Percentiles rank a stretch among this genome's conserved stretches.
phyloP scores from a whole-genome alignment of 176 grass and related monocot genomes.

The Urochloa ruziziensis region DNA sequence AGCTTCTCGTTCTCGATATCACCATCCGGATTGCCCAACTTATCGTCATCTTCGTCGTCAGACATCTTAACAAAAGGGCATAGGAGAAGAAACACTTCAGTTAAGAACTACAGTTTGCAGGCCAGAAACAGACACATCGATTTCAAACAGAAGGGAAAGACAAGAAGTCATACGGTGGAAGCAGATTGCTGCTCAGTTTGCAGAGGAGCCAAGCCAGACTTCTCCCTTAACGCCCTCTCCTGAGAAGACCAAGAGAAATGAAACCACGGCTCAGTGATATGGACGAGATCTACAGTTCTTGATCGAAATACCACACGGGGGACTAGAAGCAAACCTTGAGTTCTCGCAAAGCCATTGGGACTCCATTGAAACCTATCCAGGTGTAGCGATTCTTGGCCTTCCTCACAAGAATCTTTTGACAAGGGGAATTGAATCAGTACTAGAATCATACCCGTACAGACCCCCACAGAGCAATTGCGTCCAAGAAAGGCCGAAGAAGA shows the following conservation, averaged over 20 bases:
- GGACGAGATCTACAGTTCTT: neutral
- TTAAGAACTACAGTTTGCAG: neutral
- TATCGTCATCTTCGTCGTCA: slow-evolving; percentile 65
- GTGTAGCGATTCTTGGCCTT: slow-evolving; percentile 90
- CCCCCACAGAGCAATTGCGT: neutral
- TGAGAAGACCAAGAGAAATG: slow-evolving; percentile 28
- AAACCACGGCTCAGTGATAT: neutral
- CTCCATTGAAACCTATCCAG: slow-evolving; percentile 83
- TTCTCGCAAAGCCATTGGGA: slow-evolving; percentile 65
- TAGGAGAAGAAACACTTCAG: neutral
- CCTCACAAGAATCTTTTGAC: slow-evolving; percentile 59
- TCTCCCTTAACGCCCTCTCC: slow-evolving; percentile 54
- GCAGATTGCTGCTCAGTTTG: slow-evolving; percentile 25
- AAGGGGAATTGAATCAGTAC: neutral
- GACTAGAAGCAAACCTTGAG: slow-evolving; percentile 61
- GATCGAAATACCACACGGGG: neutral
- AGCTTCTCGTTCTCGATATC: slow-evolving; percentile 53
- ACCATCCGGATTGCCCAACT: slow-evolving; percentile 27
- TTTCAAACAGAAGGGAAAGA: neutral
- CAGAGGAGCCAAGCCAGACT: slow-evolving; percentile 29
- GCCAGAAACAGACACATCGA: neutral
- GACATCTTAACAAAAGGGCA: slow-evolving; percentile 40
- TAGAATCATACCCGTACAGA: neutral
- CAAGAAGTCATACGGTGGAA: slow-evolving; percentile 19
- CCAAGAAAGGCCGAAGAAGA: neutral